Evolutionary conservation across 1,139 yeast species (phyloP).

Genomic region (Yamadazyma membranifaciens): DNA sequence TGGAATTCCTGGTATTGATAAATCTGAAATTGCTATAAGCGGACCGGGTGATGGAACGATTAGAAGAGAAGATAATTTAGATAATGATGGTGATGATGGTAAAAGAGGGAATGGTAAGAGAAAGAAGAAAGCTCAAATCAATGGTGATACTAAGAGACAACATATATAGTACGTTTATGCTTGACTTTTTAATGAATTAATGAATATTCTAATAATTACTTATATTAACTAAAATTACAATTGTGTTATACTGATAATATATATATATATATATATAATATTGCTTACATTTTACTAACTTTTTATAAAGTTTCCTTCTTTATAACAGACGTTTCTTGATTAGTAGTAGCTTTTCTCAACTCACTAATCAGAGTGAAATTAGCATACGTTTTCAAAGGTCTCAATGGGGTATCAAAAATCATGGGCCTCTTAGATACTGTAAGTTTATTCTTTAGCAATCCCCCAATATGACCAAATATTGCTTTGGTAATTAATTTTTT

Average conservation of each 20-base stretch:
- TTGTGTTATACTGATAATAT: not conserved
- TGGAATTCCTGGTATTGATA: slow-evolving; percentile 80
- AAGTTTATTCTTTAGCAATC: slow-evolving; percentile 55
- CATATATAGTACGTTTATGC: slow-evolving; percentile 22
- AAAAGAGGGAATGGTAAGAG: slow-evolving; percentile 23
- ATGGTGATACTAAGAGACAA: slow-evolving; percentile 36
- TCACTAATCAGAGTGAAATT: slow-evolving; percentile 21
- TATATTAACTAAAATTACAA: too few species aligned
- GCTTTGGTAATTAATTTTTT: slow-evolving; percentile 53
- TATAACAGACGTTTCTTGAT: not conserved
- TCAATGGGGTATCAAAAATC: slow-evolving; percentile 13
- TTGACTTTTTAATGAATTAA: not conserved
- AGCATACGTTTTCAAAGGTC: slow-evolving; percentile 28
- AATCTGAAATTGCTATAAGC: slow-evolving; percentile 64
- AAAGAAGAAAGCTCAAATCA: slow-evolving; percentile 34
- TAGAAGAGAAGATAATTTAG: slow-evolving; percentile 40
- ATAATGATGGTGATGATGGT: slow-evolving; percentile 40
- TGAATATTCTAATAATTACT: too few species aligned
- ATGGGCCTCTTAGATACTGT: slow-evolving; percentile 20
- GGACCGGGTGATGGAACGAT: slow-evolving; percentile 47
- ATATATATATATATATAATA: not conserved
- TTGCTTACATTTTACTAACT: not conserved
- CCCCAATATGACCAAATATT: slow-evolving; percentile 57
- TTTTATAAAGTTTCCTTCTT: not conserved
- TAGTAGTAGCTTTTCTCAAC: slow-evolving; percentile 10